phyloP scores from a whole-genome alignment of 176 grass and related monocot genomes.

The Oryza meridionalis region DNA sequence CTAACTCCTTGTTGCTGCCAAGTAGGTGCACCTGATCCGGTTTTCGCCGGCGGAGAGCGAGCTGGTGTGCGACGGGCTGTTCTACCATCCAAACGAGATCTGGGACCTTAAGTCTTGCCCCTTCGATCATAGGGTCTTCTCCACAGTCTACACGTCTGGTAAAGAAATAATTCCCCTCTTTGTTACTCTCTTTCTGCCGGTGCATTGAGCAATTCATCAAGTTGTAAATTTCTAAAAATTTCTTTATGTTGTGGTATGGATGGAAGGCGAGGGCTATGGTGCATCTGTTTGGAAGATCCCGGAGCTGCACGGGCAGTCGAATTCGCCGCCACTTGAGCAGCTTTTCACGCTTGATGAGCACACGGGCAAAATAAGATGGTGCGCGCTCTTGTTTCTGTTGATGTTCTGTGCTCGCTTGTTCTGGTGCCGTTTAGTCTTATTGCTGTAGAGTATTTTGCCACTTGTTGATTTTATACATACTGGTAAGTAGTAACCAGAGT shows the following conservation, averaged over 20 bases:
- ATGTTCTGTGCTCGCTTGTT: background rate
- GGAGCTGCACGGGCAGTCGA: constrained; percentile 69
- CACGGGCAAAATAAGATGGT: constrained; percentile 78
- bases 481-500: background rate
- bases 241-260: constrained; percentile 18
- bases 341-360: constrained; percentile 64
- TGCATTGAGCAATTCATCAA: constrained; percentile 17
- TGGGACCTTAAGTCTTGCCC: constrained; percentile 99
- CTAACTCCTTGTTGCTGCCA: background rate
- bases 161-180: constrained; percentile 16
- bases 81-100: constrained; percentile 99
- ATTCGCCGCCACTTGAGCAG: constrained; percentile 81
- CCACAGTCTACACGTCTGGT: constrained; percentile 95
- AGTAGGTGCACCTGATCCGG: constrained; percentile 94
- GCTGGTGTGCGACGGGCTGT: constrained; percentile 88
- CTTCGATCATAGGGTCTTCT: constrained; percentile 84
- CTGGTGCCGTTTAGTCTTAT: constrained; percentile 14
- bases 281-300: constrained; percentile 86
- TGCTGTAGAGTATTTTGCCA: background rate
- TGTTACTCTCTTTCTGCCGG: background rate
- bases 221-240: background rate
- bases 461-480: background rate
- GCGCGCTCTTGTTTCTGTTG: constrained; percentile 34
- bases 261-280: constrained; percentile 83
- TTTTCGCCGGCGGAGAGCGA: constrained; percentile 70